A percentile compares a stretch with the other conserved stretches of the same genome.
phyloP scores from a whole-genome alignment of 2,329 filamentous ascomycete species.

The Ophioceras dolichostomum region DNA sequence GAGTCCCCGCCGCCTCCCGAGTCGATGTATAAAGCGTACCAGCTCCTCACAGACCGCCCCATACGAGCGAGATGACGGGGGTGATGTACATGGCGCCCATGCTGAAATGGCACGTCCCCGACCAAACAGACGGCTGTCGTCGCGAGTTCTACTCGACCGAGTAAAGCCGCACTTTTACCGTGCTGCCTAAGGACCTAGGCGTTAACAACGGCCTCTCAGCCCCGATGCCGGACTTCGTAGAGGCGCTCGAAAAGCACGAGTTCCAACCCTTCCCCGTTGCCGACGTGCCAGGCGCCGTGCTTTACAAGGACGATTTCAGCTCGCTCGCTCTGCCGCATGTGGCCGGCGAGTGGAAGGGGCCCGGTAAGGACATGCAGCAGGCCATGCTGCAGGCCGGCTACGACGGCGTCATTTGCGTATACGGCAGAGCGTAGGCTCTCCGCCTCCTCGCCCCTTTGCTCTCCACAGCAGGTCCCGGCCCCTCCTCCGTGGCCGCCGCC shows the following conservation, averaged over 20 bases:
- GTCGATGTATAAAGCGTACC: slow-evolving; percentile 6
- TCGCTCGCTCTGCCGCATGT: slow-evolving; percentile 16
- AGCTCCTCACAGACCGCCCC: slow-evolving; percentile 3
- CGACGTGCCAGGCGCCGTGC: slow-evolving; percentile 7
- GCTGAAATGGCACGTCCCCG: too few relatives aligned
- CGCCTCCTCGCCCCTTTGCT: too few relatives aligned
- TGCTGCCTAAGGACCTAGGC: slow-evolving; percentile 12
- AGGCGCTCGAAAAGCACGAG: slow-evolving; percentile 10
- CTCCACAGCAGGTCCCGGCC: too few relatives aligned
- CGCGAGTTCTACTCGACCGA: slow-evolving; percentile 5
- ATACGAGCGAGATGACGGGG: slow-evolving; percentile 9
- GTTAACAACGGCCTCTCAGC: slow-evolving; percentile 15
- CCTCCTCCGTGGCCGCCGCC: too few relatives aligned
- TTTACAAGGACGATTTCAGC: slow-evolving; percentile 7
- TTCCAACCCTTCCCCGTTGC: slow-evolving; percentile 7
- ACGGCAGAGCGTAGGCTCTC: too few relatives aligned
- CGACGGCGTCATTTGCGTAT: too few relatives aligned
- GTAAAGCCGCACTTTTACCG: slow-evolving; percentile 9
- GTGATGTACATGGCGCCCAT: slow-evolving; percentile 4
- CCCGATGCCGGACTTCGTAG: slow-evolving; percentile 15
- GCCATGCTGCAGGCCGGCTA: too few relatives aligned
- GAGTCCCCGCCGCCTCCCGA: slow-evolving; percentile 7
- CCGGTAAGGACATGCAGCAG: too few relatives aligned
- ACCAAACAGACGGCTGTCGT: slow-evolving; percentile 9
- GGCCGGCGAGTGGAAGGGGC: slow-evolving; percentile 15